Base-by-base conservation (phyloP, 2,329 filamentous ascomycete genomes). In the Arthrinium puccinioides region DNA sequence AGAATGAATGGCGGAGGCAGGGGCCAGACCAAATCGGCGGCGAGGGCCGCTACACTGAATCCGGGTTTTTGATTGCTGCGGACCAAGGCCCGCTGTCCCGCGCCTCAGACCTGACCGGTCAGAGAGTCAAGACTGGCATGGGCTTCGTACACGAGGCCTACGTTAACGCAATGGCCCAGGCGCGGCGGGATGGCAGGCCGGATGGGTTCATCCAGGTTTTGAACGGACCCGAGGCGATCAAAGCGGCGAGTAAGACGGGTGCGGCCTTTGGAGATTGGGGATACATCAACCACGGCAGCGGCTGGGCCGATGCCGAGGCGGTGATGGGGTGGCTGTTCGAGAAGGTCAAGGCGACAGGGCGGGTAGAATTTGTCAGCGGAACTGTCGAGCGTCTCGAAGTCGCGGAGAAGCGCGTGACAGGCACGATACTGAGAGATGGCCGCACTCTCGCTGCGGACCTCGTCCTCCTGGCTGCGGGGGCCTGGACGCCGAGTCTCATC, bases 401-500 rank as follows among this genome's bases (percentile, higher is more conserved):
- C 16, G 53, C 61, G 15, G 58, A 54, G 11, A 55, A 57, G 28
- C 56, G 51, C 30, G 63, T 74, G n/a, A 66, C 69, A 1, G 85
- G 85, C 23, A 84, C 68, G 16, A 67, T 62, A n/a, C 60, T 84
- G 9, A 50, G 52, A 2, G 62, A 74, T 43, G 70, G 69, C 2
- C 57, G 58, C 6, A 62, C 55, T 9, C 45, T 87, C 6, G 63
- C 61, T 4, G 85, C 84, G 2, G 84, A 87, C 41, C 69, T 94
- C 7, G 81, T 85, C 23, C 69, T 96, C 38, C 70, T 94, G 3
- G 88, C 90, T 0, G 80, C 88, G 0, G 90, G 90, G 13, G 88
- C 90, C 5, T 97, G 90, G 89, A 87, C 85, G 3, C 76, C 81
- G 3, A 72, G 75, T 2, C 70, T 96, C 16, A 64, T 96, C 39